These are phyloP conservation scores for Canavalia ensiformis DNA, from an alignment of 306 rosid species.

Conservation along the genomic window DNA sequence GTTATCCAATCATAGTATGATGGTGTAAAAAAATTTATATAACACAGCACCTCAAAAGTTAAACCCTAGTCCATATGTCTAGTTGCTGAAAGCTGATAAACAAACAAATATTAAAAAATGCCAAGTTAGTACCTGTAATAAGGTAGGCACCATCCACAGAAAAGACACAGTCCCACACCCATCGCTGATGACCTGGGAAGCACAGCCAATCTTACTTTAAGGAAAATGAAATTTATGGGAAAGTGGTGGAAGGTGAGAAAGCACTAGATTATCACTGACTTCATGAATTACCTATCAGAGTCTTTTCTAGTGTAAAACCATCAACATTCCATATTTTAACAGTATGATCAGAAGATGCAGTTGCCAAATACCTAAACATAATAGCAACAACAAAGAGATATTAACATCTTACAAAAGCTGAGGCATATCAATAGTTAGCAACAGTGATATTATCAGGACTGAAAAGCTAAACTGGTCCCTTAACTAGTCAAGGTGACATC, in stretches of 20 bases:
- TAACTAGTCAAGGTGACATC: not conserved
- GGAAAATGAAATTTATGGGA: conserved; percentile 34
- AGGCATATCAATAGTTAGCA: conserved; percentile 15
- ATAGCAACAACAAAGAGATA: conserved; percentile 38
- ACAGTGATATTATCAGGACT: conserved; percentile 35
- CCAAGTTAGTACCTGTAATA: conserved; percentile 78
- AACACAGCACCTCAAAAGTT: not conserved
- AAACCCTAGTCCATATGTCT: conserved; percentile 11
- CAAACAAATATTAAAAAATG: conserved; percentile 20
- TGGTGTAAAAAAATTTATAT: not conserved
- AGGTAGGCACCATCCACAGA: conserved; percentile 98
- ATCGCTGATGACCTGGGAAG: conserved; percentile 85
- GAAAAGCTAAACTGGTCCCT: not conserved
- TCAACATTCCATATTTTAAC: conserved; percentile 99
- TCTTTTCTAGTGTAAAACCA: conserved; percentile 95
- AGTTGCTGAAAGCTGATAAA: conserved; percentile 7
- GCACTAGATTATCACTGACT: conserved; percentile 36
- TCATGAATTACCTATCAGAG: conserved; percentile 73
- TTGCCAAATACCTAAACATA: conserved; percentile 83
- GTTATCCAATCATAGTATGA: not conserved
- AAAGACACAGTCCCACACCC: conserved; percentile 99
- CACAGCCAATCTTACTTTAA: conserved; percentile 38
- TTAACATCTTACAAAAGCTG: conserved; percentile 38
- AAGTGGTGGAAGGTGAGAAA: conserved; percentile 17
- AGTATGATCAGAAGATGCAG: conserved; percentile 93